These are phyloP conservation scores for Moringa oleifera DNA, from an alignment of 345 rosid genomes.

Conservation along the genomic window DNA sequence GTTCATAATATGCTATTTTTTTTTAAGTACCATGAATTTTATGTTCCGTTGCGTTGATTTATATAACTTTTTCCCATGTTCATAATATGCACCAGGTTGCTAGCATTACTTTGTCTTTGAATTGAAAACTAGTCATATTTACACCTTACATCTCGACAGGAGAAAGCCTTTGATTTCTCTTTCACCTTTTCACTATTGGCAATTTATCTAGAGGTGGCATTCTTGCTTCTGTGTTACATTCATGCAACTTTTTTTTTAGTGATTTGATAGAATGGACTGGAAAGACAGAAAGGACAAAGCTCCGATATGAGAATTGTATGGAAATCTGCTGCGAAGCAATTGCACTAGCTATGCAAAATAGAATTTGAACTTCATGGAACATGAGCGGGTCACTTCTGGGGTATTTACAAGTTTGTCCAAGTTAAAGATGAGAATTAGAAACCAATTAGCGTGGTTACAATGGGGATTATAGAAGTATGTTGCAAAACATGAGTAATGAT, in stretches of 20 bases:
- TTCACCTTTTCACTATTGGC: neutral
- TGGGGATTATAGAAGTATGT: neutral
- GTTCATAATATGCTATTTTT: neutral
- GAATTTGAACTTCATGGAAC: neutral
- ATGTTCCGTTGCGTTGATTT: neutral
- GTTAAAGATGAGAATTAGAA: neutral
- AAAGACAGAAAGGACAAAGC: neutral
- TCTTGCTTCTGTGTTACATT: neutral
- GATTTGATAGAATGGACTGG: no score
- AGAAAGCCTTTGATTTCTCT: neutral
- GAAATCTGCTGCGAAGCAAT: neutral
- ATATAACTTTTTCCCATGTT: neutral
- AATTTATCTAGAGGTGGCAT: no score
- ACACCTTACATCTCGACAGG: neutral
- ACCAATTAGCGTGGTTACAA: no score
- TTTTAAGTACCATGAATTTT: neutral
- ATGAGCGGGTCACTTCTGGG: neutral
- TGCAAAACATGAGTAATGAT: neutral
- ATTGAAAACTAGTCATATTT: no score
- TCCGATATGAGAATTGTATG: neutral
- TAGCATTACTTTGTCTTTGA: neutral
- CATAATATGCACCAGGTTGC: neutral
- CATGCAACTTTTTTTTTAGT: neutral
- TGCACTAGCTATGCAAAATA: neutral
- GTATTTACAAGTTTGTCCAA: neutral